phyloP scores from a whole-genome alignment of 2,329 filamentous ascomycete species.

The Didymella pinodella region DNA sequence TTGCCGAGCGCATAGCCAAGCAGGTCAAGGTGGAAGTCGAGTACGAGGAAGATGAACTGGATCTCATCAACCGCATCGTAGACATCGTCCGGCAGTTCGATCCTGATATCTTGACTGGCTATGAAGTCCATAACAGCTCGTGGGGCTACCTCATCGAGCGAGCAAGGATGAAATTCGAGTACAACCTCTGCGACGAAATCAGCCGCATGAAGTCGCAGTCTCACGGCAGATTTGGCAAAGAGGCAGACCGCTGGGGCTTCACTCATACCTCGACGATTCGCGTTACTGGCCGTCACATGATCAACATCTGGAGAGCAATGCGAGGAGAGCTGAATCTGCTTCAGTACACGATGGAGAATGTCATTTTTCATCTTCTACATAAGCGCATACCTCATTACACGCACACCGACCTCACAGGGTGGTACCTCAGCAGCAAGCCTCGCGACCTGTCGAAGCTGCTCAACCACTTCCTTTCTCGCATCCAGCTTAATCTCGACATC shows the following conservation, averaged over 20 bases:
- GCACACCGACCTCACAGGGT: constrained; percentile 78
- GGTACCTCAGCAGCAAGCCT: constrained; percentile 76
- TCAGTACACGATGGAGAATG: constrained; percentile 96
- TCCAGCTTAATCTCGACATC: constrained; percentile 86
- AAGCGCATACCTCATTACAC: constrained; percentile 87
- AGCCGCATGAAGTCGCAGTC: constrained; percentile 87
- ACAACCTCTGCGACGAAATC: constrained; percentile 88
- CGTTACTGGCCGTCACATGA: constrained; percentile 93
- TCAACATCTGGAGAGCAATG: constrained; percentile 98
- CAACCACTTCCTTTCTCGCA: constrained; percentile 77
- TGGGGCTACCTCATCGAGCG: constrained; percentile 97
- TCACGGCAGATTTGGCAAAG: constrained; percentile 83
- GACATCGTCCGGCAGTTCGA: constrained; percentile 85
- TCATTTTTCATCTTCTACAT: constrained; percentile 89
- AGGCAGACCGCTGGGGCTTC: constrained; percentile 90
- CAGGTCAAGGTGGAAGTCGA: constrained; percentile 70
- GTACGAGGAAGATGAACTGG: constrained; percentile 80
- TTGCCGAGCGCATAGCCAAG: constrained; percentile 68
- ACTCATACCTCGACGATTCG: constrained; percentile 90
- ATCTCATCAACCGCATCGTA: constrained; percentile 84
- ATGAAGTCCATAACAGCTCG: constrained; percentile 89
- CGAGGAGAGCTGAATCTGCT: constrained; percentile 87
- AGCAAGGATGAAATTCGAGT: constrained; percentile 84
- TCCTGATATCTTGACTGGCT: constrained; percentile 92
- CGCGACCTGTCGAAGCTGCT: constrained; percentile 77